Base-by-base conservation (phyloP, 352 stramenopile genomes). In the Pythium biforme region DNA sequence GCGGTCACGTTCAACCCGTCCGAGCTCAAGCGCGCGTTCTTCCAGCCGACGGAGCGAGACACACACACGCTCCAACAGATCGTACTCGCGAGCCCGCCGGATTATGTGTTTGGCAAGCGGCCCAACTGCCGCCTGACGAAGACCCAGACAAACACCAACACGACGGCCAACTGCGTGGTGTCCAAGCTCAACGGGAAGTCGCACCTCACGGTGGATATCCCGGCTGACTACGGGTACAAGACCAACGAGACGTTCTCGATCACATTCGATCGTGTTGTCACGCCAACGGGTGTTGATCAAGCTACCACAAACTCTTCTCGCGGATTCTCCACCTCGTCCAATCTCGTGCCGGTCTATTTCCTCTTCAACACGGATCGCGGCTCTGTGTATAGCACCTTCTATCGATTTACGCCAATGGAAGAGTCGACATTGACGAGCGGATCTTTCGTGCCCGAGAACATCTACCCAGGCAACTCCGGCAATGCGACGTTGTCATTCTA, bases 371-470 rank as follows among this genome's bases (percentile, higher is more conserved):
- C 90, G 63, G 62, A 66, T n/a, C 69, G 86, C 41, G 83, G 86
- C 45, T 87, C 72, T 3, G 76, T 81, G 3, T 94, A 89, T 64
- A 77, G 76, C 66, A 82, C 79, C 25, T 94, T 90, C 62, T 77
- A 88, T 34, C 76, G 77, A 14, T 62, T 89, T 1, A 77, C 65
- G 1, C 71, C 80, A 22, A 47, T 94, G 6, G 66, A 68, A 0
- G 58, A 64, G 15, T 80, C 79, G 1, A 67, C 62, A 7, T 62
- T 94, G 6, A 88, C 77, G 4, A 94, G 85, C 25, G 79, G 82
- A 5, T 85, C 83, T 10, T 94, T 94, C 55, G 62, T 92, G 1
- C 85, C 85, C 8, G 81, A 94, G 54, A 94, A 92, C 48, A 90
- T 92, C 45, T 94, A 92, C 52, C 85, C 85, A 5, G 85, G 85